A percentile compares a stretch with the other conserved stretches of the same genome.
These are phyloP conservation scores for Cryphonectria naterciae DNA, from an alignment of 2,329 filamentous ascomycete species.

Conservation along the genomic window DNA sequence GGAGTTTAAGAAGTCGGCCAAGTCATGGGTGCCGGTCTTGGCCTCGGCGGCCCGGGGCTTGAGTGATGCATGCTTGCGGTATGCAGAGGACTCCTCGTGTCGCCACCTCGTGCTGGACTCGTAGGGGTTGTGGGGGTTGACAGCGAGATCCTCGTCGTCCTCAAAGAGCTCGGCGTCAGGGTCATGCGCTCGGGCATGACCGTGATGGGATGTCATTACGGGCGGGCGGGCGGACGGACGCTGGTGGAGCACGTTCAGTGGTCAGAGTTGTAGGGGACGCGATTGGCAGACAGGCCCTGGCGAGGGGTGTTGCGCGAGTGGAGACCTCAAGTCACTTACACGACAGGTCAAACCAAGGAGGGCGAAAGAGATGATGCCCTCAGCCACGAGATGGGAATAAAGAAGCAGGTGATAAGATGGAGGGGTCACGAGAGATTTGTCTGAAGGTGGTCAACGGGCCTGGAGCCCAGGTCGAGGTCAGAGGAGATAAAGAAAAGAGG, in stretches of 20 bases:
- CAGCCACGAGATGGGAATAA: neutral
- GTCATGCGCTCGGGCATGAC: slow-evolving; percentile 16
- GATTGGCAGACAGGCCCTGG: slow-evolving; percentile 12
- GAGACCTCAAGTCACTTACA: slow-evolving; percentile 20
- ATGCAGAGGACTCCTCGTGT: slow-evolving; percentile 65
- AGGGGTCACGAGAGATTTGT: neutral
- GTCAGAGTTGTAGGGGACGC: slow-evolving; percentile 15
- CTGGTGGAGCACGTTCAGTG: slow-evolving; percentile 17
- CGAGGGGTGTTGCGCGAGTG: slow-evolving; percentile 9
- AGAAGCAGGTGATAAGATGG: neutral
- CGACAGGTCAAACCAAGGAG: neutral
- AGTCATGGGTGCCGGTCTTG: slow-evolving; percentile 51
- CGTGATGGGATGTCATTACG: slow-evolving; percentile 24
- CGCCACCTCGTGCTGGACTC: slow-evolving; percentile 63
- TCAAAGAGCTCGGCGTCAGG: slow-evolving; percentile 21
- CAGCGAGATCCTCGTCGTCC: slow-evolving; percentile 34
- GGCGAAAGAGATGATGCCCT: neutral
- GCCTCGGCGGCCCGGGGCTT: slow-evolving; percentile 42
- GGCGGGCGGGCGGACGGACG: neutral
- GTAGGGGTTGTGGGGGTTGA: slow-evolving; percentile 54
- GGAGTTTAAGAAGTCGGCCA: slow-evolving; percentile 61
- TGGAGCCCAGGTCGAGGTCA: neutral
- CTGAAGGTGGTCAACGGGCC: neutral
- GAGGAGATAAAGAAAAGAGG: neutral
- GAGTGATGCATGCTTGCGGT: slow-evolving; percentile 50